These are phyloP conservation scores for Pulicaria dysenterica DNA, from an alignment of 129 eudicot species.

Conservation along the genomic window DNA sequence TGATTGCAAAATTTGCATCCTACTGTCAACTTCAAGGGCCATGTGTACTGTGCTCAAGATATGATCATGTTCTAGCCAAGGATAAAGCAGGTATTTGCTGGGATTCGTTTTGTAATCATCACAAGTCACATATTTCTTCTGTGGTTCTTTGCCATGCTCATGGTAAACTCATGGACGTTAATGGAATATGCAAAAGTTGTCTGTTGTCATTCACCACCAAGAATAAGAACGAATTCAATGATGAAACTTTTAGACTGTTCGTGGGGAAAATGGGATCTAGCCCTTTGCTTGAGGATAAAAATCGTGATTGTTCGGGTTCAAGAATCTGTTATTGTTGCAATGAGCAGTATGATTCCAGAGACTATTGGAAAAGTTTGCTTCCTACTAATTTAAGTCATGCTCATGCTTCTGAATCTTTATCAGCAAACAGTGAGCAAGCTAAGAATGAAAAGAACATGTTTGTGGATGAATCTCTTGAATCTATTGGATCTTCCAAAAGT, in stretches of 20 bases:
- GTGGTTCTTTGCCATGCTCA: conserved; percentile 62
- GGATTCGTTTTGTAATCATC: conserved; percentile 73
- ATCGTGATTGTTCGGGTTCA: conserved; percentile 6
- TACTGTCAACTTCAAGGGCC: conserved; percentile 69
- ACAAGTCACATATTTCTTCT: conserved; percentile 75
- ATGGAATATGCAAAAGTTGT: conserved; percentile 67
- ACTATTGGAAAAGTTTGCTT: conserved; percentile 30
- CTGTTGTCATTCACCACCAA: conserved; percentile 59
- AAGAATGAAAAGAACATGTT: conserved; percentile 39
- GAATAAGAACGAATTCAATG: conserved; percentile 48
- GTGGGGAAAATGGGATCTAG: conserved; percentile 54
- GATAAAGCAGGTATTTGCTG: conserved; percentile 61
- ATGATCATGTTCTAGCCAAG: conserved; percentile 73
- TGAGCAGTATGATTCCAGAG: conserved; percentile 41
- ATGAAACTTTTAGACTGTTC: conserved; percentile 59
- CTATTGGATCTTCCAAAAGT: conserved; percentile 12
- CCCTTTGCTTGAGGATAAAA: conserved; percentile 33
- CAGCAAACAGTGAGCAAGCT: conserved; percentile 23
- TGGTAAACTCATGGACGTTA: conserved; percentile 68
- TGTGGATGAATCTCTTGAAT: conserved; percentile 29
- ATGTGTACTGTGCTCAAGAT: conserved; percentile 83
- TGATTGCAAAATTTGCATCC: conserved; percentile 71
- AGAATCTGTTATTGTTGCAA: conserved; percentile 66
- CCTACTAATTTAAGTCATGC: conserved; percentile 31
- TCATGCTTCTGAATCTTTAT: conserved; percentile 41